phyloP scores from a whole-genome alignment of 345 rosid genomes.

The thale cress (Arabidopsis thaliana) region TAIR10.1 NC_003071.7:15401501-15402000 shows the following conservation, averaged over 20 bases:
- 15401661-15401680: not conserved
- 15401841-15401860: not conserved
- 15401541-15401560: not conserved
- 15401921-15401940: too few species aligned
- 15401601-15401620: not conserved
- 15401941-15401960: too few species aligned
- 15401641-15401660: not conserved
- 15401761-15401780: not conserved
- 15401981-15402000: not conserved
- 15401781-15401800: not conserved
- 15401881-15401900: not conserved
- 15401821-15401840: not conserved
- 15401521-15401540: conserved; percentile 13
- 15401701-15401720: not conserved
- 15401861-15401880: not conserved
- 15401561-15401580: not conserved
- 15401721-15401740: not conserved
- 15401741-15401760: not conserved
- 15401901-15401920: not conserved
- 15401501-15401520: conserved; percentile 26
- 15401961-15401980: too few species aligned
- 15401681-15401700: conserved; percentile 3
- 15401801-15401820: not conserved
- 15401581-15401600: not conserved
- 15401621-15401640: not conserved